Conservation (phyloP, 495 filamentous ascomycete species). For the Neurospora tetrasperma region DNA sequence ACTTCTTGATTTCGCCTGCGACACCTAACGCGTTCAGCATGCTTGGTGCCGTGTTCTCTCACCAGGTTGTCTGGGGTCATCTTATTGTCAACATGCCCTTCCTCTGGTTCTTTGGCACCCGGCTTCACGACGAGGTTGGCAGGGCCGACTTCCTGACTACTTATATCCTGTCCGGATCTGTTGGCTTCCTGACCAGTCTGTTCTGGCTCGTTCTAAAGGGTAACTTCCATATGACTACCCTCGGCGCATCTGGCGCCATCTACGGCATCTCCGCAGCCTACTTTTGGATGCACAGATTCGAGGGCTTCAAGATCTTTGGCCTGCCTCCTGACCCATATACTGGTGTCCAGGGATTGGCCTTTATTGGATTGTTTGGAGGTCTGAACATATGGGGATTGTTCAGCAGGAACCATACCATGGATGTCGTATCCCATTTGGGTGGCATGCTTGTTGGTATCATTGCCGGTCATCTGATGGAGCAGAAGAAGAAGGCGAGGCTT, state of each 20-base stretch:
- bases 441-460: conserved; percentile 47
- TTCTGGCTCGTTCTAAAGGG: conserved; percentile 42
- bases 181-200: conserved; percentile 57
- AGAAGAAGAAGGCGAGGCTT: conserved; percentile 11
- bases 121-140: conserved; percentile 76
- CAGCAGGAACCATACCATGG: conserved; percentile 32
- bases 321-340: conserved; percentile 41
- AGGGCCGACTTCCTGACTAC: conserved; percentile 74
- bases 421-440: conserved; percentile 64
- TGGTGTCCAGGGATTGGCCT: conserved; percentile 38
- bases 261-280: conserved; percentile 58
- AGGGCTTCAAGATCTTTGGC: conserved; percentile 40
- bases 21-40: conserved; percentile 55
- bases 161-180: conserved; percentile 56
- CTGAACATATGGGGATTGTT: conserved; percentile 38
- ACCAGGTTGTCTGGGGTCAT: conserved; percentile 54
- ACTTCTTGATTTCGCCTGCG: conserved; percentile 62
- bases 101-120: conserved; percentile 40
- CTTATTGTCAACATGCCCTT: conserved; percentile 59
- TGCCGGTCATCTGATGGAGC: conserved; percentile 26
- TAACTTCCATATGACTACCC: conserved; percentile 25
- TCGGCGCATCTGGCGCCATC: conserved; percentile 69
- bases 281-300: conserved; percentile 52
- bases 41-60: conserved; percentile 68
- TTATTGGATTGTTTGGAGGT: conserved; percentile 36